Evolutionary conservation across 1,139 yeast genomes (phyloP).

Genomic region (Candida frijolesensis): DNA sequence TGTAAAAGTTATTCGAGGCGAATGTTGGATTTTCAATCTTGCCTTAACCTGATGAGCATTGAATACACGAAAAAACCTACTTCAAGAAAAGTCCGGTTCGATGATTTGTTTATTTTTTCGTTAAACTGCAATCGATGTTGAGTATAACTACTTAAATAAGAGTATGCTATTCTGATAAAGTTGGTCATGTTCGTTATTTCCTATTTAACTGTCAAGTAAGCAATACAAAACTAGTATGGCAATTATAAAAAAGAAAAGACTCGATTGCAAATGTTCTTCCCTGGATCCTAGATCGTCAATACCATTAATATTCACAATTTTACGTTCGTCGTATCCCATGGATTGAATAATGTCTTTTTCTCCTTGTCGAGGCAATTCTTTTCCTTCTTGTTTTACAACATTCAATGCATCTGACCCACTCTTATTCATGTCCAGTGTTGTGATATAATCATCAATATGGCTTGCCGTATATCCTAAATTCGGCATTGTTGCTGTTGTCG

Average conservation of each 20-base stretch:
- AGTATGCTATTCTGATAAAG: too few species aligned
- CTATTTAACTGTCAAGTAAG: background rate
- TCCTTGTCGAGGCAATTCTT: background rate
- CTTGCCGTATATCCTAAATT: background rate
- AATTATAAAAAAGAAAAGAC: background rate
- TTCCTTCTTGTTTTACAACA: background rate
- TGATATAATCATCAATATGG: background rate
- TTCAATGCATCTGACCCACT: background rate
- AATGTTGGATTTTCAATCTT: too few species aligned
- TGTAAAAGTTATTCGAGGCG: too few species aligned
- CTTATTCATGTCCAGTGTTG: conserved; percentile 3
- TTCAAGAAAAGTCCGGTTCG: too few species aligned
- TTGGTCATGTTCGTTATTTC: too few species aligned
- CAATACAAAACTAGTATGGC: background rate
- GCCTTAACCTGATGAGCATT: too few species aligned
- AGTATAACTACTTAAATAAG: too few species aligned
- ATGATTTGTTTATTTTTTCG: too few species aligned
- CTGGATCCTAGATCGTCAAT: background rate
- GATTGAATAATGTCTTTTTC: background rate
- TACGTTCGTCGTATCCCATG: background rate
- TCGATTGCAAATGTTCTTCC: background rate
- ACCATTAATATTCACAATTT: background rate
- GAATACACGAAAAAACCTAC: too few species aligned
- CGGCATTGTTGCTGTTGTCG: background rate
- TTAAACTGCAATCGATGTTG: too few species aligned